Evolutionary conservation across 2,329 filamentous ascomycete genomes (phyloP).

Genomic region (Trichoderma citrinoviride): DNA sequence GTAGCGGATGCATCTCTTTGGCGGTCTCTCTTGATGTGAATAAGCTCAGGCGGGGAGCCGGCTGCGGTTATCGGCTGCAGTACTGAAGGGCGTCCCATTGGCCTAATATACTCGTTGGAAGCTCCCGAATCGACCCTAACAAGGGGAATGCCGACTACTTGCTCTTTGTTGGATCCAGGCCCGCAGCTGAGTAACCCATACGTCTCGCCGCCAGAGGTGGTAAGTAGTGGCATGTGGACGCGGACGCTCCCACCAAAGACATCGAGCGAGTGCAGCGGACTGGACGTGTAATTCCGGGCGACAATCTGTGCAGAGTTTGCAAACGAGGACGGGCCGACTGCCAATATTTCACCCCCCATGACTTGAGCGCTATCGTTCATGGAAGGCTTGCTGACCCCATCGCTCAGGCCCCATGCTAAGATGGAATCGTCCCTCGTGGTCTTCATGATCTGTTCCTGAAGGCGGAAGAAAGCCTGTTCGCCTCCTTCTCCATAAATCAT

Average conservation of each 20-base stretch:
- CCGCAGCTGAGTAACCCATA: slow-evolving; percentile 20
- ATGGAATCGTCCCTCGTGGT: slow-evolving; percentile 25
- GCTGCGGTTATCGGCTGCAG: not conserved
- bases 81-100: not conserved
- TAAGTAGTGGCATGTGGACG: not conserved
- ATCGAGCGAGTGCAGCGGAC: slow-evolving; percentile 5
- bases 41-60: not conserved
- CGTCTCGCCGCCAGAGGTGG: not conserved
- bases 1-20: not conserved
- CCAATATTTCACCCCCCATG: not conserved
- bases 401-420: slow-evolving; percentile 22
- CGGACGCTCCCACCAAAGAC: slow-evolving; percentile 19
- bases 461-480: slow-evolving; percentile 21
- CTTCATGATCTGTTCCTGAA: slow-evolving; percentile 26
- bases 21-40: not conserved
- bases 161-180: not conserved
- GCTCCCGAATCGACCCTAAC: not conserved
- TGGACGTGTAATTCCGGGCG: not conserved
- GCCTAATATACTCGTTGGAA: slow-evolving; percentile 17
- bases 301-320: slow-evolving; percentile 17
- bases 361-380: not conserved
- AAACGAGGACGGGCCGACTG: slow-evolving; percentile 14
- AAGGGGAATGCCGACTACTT: slow-evolving; percentile 16
- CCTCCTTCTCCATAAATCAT: slow-evolving; percentile 27
- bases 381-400: not conserved